These are phyloP conservation scores for Candida gorgasii DNA, from an alignment of 805 yeast genomes.

Conservation along the genomic window DNA sequence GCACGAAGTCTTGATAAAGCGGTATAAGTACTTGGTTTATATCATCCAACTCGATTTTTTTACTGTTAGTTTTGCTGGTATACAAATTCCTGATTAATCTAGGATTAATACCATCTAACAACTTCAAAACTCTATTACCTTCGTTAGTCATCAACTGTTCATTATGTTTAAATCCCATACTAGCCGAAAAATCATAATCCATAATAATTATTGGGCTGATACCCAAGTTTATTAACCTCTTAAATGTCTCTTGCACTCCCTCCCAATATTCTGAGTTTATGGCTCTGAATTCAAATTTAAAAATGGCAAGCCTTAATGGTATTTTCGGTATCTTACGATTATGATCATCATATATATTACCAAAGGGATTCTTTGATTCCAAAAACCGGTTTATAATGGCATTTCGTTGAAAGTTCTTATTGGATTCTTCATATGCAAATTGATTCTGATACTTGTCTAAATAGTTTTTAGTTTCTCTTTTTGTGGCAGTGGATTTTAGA, in stretches of 20 bases:
- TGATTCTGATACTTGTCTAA: conserved; percentile 64
- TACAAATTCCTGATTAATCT: conserved; percentile 26
- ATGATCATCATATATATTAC: conserved; percentile 30
- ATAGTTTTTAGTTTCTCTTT: conserved; percentile 85
- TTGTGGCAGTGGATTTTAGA: conserved; percentile 86
- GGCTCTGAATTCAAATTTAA: conserved; percentile 47
- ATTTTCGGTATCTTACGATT: conserved; percentile 37
- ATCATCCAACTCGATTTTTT: conserved; percentile 21
- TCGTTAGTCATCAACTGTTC: conserved; percentile 33
- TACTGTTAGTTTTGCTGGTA: conserved; percentile 11
- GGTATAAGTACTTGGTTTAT: conserved; percentile 40
- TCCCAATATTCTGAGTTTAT: conserved; percentile 32
- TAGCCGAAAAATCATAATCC: conserved; percentile 41
- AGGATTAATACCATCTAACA: conserved; percentile 24
- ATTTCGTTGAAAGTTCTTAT: conserved; percentile 29
- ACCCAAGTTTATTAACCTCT: conserved; percentile 61
- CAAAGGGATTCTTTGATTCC: conserved; percentile 33
- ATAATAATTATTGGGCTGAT: conserved; percentile 70
- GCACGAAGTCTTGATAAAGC: conserved; percentile 51
- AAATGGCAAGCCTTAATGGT: conserved; percentile 55
- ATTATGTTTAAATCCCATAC: conserved; percentile 26
- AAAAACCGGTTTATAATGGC: conserved; percentile 35
- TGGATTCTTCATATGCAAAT: conserved; percentile 28
- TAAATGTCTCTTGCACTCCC: conserved; percentile 58
- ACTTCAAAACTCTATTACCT: conserved; percentile 29